Evolutionary conservation across 2,329 filamentous ascomycete genomes (phyloP).

Genomic region (Neonectria magnoliae): DNA sequence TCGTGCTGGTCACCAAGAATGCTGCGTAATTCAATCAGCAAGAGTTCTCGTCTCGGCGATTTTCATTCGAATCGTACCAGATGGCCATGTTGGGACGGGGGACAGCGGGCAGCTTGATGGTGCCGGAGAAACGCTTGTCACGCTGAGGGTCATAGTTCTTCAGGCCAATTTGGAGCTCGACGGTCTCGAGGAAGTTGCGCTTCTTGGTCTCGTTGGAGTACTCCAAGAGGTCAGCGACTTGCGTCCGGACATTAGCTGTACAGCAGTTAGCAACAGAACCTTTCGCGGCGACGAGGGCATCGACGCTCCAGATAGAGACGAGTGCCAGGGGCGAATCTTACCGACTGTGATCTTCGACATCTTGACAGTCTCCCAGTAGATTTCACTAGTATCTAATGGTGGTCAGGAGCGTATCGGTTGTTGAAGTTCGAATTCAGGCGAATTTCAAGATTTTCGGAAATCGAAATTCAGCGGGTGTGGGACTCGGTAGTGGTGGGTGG

Average conservation of each 20-base stretch:
- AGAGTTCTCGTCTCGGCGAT: neutral
- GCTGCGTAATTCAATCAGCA: conserved; percentile 44
- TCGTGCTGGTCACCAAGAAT: conserved; percentile 86
- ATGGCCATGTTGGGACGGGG: conserved; percentile 92
- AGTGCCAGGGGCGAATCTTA: conserved; percentile 47
- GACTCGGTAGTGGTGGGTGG: conserved; percentile 42
- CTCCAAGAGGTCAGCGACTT: conserved; percentile 92
- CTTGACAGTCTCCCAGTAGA: conserved; percentile 89
- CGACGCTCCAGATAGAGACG: neutral
- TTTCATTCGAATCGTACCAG: conserved; percentile 57
- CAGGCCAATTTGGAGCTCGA: conserved; percentile 91
- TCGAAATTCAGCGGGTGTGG: conserved; percentile 37
- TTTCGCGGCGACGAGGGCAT: neutral
- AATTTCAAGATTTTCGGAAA: conserved; percentile 37
- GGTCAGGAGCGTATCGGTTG: conserved; percentile 54
- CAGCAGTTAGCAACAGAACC: conserved; percentile 54
- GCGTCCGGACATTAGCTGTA: conserved; percentile 88
- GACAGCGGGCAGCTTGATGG: conserved; percentile 91
- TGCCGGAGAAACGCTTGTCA: conserved; percentile 99
- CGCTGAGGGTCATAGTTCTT: conserved; percentile 99
- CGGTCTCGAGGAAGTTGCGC: conserved; percentile 96
- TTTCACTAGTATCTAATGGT: conserved; percentile 74
- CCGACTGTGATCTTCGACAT: conserved; percentile 90
- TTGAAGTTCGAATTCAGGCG: conserved; percentile 36
- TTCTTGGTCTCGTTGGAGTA: conserved; percentile 97